phyloP scores from a whole-genome alignment of 495 filamentous ascomycete species.

The Penicillium macrosclerotiorum region DNA sequence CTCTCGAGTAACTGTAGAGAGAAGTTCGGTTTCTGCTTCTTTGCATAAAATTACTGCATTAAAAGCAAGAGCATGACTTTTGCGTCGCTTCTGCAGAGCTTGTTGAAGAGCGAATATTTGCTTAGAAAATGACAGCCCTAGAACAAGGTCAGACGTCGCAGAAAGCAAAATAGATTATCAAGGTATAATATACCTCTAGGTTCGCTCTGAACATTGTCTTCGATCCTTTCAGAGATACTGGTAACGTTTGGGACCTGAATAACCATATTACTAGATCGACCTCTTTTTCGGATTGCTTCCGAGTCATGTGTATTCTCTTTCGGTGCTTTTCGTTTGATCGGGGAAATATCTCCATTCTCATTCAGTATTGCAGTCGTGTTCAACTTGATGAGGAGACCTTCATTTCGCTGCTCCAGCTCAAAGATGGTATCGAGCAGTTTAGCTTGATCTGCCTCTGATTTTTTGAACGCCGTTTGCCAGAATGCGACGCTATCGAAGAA shows the following conservation, averaged over 20 bases:
- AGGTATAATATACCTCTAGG: too few relatives aligned
- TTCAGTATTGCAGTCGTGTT: background rate
- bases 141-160: background rate
- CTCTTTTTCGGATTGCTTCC: background rate
- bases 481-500: conserved; percentile 49
- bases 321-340: conserved; percentile 29
- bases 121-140: conserved; percentile 28
- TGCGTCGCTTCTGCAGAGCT: conserved; percentile 27
- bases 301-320: background rate
- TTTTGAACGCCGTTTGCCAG: conserved; percentile 50
- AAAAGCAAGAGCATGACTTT: conserved; percentile 15
- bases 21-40: conserved; percentile 18
- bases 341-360: conserved; percentile 1
- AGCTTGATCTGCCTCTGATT: conserved; percentile 43
- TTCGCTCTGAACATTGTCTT: too few relatives aligned
- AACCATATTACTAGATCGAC: too few relatives aligned
- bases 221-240: too few relatives aligned
- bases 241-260: too few relatives aligned
- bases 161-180: background rate
- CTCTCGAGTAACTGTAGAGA: too few relatives aligned
- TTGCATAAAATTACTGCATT: conserved; percentile 30
- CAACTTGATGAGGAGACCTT: conserved; percentile 23
- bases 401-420: conserved; percentile 39
- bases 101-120: conserved; percentile 35
- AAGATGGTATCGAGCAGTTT: conserved; percentile 42